Percentiles rank a stretch among this genome's conserved stretches.
phyloP scores from a whole-genome alignment of 441 rosid genomes.

The Pelargonium myrrhifolium region DNA sequence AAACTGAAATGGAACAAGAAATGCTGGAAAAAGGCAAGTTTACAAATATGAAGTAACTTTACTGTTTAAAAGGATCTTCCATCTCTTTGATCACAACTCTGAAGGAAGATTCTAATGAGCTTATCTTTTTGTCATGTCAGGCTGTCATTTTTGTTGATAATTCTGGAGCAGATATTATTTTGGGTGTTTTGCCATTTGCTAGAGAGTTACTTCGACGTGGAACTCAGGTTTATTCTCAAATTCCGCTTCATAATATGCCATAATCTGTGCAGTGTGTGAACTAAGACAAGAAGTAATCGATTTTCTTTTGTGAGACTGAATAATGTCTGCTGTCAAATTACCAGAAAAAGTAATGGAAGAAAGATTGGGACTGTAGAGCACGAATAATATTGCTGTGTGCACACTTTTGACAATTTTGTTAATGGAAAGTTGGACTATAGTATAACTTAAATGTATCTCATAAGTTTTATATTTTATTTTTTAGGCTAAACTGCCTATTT shows the following conservation, averaged over 20 bases:
- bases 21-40: conserved; percentile 78
- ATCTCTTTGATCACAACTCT: conserved; percentile 3
- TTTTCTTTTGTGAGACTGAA: neutral
- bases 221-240: conserved; percentile 54
- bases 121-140: conserved; percentile 37
- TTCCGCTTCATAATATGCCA: neutral
- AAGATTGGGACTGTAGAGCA: neutral
- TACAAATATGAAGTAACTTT: conserved; percentile 1
- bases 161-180: conserved; percentile 93
- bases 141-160: conserved; percentile 90
- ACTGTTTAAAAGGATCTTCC: conserved; percentile 6
- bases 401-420: neutral
- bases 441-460: neutral
- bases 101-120: conserved; percentile 15
- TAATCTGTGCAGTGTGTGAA: neutral
- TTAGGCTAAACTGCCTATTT: no score
- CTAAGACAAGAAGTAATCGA: neutral
- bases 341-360: neutral
- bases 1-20: conserved; percentile 69
- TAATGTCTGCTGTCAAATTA: neutral
- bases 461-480: neutral
- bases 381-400: neutral
- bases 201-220: conserved; percentile 85
- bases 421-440: neutral
- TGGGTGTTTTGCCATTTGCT: conserved; percentile 87